These are phyloP conservation scores for Sporobolomyces pararoseus DNA, from an alignment of 768 basidiomycete genomes.

Conservation along the genomic window DNA sequence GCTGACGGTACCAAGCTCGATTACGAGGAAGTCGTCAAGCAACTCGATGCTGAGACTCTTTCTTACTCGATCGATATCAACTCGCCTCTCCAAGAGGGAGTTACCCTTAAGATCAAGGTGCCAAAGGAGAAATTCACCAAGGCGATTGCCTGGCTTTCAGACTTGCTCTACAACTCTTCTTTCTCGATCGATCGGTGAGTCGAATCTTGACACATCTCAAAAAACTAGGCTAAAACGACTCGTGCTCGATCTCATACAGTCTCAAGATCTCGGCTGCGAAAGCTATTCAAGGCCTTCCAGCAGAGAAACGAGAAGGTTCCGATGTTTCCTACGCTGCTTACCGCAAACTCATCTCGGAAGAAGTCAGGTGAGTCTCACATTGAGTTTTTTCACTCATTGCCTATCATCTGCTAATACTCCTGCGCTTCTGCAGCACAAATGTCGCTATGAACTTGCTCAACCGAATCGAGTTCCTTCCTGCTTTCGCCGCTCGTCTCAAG, in stretches of 20 bases:
- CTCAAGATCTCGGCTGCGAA: constrained; percentile 81
- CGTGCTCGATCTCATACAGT: constrained; percentile 52
- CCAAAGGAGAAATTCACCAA: constrained; percentile 72
- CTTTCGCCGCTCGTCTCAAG: constrained; percentile 66
- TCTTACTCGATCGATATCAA: constrained; percentile 73
- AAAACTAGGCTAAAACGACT: too few relatives aligned
- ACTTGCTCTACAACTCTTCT: constrained; percentile 68
- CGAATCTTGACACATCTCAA: too few relatives aligned
- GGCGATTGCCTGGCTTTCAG: constrained; percentile 79
- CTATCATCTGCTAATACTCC: background rate
- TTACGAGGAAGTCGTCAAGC: constrained; percentile 87
- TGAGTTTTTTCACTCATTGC: background rate
- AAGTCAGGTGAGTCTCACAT: constrained; percentile 56
- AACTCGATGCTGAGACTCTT: constrained; percentile 85
- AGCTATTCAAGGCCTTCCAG: constrained; percentile 81
- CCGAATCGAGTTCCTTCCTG: constrained; percentile 75
- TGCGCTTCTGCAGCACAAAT: constrained; percentile 11
- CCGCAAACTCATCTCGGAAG: constrained; percentile 63
- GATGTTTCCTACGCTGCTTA: constrained; percentile 71
- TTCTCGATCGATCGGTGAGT: constrained; percentile 73
- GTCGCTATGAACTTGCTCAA: constrained; percentile 58
- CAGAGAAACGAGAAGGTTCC: constrained; percentile 82
- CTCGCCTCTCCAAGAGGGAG: constrained; percentile 64
- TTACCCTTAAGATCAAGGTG: constrained; percentile 77
- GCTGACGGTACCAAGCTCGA: constrained; percentile 64